Percentiles rank a stretch among this genome's conserved stretches.
These are phyloP conservation scores for Candida arabinofermentans DNA, from an alignment of 805 yeast genomes.

Conservation along the genomic window DNA sequence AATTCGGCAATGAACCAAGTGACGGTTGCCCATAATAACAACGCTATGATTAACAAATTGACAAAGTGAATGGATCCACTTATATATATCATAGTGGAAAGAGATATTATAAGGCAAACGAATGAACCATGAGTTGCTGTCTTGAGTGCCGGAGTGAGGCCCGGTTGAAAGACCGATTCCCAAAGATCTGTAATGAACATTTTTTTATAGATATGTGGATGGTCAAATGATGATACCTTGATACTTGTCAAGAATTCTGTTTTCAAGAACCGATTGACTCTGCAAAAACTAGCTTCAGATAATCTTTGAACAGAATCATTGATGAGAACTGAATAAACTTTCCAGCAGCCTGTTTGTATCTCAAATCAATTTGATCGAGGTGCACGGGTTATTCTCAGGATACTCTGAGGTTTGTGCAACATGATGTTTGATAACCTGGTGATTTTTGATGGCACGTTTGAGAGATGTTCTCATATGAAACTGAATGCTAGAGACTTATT, in stretches of 20 bases:
- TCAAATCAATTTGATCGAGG: too few species aligned
- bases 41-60: conserved; percentile 39
- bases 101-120: conserved; percentile 52
- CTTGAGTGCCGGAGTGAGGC: conserved; percentile 85
- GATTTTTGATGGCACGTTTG: background rate
- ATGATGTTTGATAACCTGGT: too few species aligned
- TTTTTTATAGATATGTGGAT: background rate
- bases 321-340: too few species aligned
- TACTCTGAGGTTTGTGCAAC: too few species aligned
- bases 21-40: conserved; percentile 70
- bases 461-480: background rate
- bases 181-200: conserved; percentile 65
- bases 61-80: conserved; percentile 66
- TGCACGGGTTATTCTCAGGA: too few species aligned
- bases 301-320: too few species aligned
- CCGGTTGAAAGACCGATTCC: conserved; percentile 91
- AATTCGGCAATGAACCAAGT: conserved; percentile 86
- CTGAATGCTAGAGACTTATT: background rate
- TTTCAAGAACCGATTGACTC: too few species aligned
- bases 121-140: conserved; percentile 87
- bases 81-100: conserved; percentile 53
- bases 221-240: background rate
- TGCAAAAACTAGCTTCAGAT: too few species aligned
- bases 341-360: too few species aligned
- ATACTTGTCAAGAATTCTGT: background rate